A percentile compares a stretch with the other conserved stretches of the same genome.
These are phyloP conservation scores for Neurospora sp. DNA, from an alignment of 495 filamentous ascomycete genomes.

Conservation along the genomic window DNA sequence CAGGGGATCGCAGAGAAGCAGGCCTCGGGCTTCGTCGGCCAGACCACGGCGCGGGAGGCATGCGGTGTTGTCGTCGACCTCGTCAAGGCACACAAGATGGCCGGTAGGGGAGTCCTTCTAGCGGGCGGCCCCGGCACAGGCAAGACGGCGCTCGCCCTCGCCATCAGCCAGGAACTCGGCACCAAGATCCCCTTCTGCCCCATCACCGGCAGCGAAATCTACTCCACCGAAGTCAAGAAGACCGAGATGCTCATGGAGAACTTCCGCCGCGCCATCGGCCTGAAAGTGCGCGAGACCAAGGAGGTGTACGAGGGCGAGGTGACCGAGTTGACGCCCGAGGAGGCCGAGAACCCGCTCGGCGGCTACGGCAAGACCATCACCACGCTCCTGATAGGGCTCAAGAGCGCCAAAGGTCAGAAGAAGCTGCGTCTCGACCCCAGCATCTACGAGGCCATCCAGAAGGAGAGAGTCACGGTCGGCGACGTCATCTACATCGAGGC, in stretches of 20 bases:
- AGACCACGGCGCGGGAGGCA: constrained; percentile 82
- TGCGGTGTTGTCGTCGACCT: constrained; percentile 92
- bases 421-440: constrained; percentile 92
- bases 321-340: constrained; percentile 90
- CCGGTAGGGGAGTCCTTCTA: constrained; percentile 82
- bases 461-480: constrained; percentile 89
- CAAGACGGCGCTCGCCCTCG: constrained; percentile 91
- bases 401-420: constrained; percentile 89
- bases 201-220: constrained; percentile 94
- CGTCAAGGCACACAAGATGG: constrained; percentile 92
- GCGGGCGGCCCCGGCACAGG: constrained; percentile 89
- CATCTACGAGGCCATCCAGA: constrained; percentile 98
- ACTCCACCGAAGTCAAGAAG: constrained; percentile 97
- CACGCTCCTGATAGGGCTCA: constrained; percentile 78
- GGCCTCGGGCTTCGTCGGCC: constrained; percentile 78
- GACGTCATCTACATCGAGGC: constrained; percentile 99
- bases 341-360: constrained; percentile 94
- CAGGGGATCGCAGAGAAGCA: constrained; percentile 74
- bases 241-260: constrained; percentile 98
- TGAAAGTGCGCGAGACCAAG: constrained; percentile 94
- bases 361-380: constrained; percentile 92
- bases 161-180: constrained; percentile 89
- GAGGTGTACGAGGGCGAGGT: constrained; percentile 97
- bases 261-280: constrained; percentile 89
- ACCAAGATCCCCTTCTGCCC: constrained; percentile 97